Base-by-base conservation (phyloP, 2,329 filamentous ascomycete species). In the Nemania serpens region DNA sequence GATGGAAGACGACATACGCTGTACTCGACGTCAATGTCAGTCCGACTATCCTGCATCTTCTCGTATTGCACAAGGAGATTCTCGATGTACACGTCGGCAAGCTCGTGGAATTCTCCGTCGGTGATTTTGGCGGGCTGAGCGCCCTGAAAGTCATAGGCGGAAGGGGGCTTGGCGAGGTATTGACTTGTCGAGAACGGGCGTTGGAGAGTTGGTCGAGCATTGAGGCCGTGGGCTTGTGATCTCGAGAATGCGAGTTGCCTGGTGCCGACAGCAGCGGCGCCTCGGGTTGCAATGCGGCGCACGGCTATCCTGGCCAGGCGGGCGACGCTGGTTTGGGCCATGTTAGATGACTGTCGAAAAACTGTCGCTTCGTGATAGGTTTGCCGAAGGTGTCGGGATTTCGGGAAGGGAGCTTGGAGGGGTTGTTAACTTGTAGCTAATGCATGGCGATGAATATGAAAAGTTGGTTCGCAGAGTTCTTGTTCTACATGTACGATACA, bases 11-110 rank as follows among this genome's bases (percentile, higher is more conserved):
- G 37, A 82, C 88, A 64, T 81, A 97, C 94, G 62, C 89, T 89
- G 70, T 89, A 98, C 72, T 99, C 95, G 5, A 95, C 89, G 68
- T 99, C 95, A 5, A 97, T 77, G 55, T 93, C 90, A 9, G 90
- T 87, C 7, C 84, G 78, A 34, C 82, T 78, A 71, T 98, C 95
- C 69, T 91, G 87, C 33, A 90, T 75, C 62, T 85, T 82, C 78
- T 99, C 95, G 43, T 96, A 81, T 56, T 79, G 82, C 55, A 69
- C 72, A 12, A 87, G 72, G 2, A 88, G 75, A 9, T 68, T 71
- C 5, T 88, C 82, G 69, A 98, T 82, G 75, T 91, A 96, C 51
- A 82, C 75, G 72, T 97, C 91, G 29, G 93, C 86, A 33, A 91
- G 80, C 58, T 90, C 83, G 72, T 96, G 88, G 75, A 96, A 98